A percentile compares a stretch with the other conserved stretches of the same genome.
These are phyloP conservation scores for Cryptomeria japonica DNA, from an alignment of 75 land plant species.

Conservation along the genomic window DNA sequence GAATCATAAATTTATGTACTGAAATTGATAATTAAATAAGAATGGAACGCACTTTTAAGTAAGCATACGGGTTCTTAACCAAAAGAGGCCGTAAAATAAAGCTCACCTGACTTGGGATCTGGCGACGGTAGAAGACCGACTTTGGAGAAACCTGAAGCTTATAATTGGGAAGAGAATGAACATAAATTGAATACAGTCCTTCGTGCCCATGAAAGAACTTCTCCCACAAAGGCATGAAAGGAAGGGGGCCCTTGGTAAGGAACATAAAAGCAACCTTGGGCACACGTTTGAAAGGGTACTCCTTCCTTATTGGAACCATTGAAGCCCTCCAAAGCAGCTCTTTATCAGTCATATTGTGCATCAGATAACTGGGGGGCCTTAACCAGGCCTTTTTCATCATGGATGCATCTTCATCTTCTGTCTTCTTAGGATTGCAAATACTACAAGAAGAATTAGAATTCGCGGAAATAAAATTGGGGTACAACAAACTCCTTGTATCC, in stretches of 20 bases:
- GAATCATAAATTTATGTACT: not conserved
- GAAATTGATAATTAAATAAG: not conserved
- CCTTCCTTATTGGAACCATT: slow-evolving; percentile 53
- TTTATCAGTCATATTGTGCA: slow-evolving; percentile 61
- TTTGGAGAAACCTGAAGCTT: slow-evolving; percentile 27
- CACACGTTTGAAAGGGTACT: slow-evolving; percentile 50
- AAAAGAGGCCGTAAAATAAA: not conserved
- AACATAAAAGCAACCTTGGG: slow-evolving; percentile 93
- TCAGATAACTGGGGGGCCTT: slow-evolving; percentile 31
- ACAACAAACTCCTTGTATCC: slow-evolving; percentile 16
- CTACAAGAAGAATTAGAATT: not conserved
- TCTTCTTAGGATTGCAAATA: not conserved
- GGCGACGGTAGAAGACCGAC: slow-evolving; percentile 70
- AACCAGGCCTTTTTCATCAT: slow-evolving; percentile 37
- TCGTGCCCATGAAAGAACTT: slow-evolving; percentile 44
- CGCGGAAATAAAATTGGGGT: not conserved
- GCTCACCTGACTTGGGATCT: slow-evolving; percentile 78
- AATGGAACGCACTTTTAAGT: not conserved
- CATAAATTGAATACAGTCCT: slow-evolving; percentile 50
- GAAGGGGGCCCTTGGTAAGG: slow-evolving; percentile 74
- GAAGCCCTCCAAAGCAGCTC: slow-evolving; percentile 86
- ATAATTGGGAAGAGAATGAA: slow-evolving; percentile 66
- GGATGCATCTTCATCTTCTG: slow-evolving; percentile 8
- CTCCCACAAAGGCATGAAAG: slow-evolving; percentile 77
- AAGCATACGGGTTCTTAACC: not conserved